Conservation (phyloP, 2,329 filamentous ascomycete species). For the Ceratocystis albifundus region DNA sequence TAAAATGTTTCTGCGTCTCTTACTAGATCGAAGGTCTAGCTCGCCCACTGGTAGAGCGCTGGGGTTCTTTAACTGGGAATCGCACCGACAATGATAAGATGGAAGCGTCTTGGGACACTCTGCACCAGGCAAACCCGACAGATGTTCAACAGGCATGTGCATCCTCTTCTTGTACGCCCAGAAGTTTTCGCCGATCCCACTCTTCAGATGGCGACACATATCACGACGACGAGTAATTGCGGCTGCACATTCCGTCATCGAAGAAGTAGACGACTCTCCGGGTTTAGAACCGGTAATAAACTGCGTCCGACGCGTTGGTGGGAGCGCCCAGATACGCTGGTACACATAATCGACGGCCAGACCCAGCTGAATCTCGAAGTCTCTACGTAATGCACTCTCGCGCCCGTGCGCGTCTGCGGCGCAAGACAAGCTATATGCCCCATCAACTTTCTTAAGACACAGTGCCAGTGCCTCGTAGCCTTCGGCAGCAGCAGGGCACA, state of each 20-base stretch:
- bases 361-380: conserved; percentile 1
- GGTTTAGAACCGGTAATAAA: not conserved
- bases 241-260: not conserved
- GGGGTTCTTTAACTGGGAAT: not conserved
- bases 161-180: conserved; percentile 12
- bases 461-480: not conserved
- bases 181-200: not conserved
- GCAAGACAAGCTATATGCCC: not conserved
- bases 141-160: not conserved
- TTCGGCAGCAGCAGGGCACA: not conserved
- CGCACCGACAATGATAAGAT: not conserved
- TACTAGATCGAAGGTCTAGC: not conserved
- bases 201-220: not conserved
- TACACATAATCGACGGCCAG: not conserved
- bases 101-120: not conserved
- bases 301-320: not conserved
- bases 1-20: not conserved
- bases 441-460: not conserved
- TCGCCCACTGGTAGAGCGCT: not conserved
- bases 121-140: not conserved
- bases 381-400: not conserved
- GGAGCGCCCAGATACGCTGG: conserved; percentile 3
- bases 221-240: not conserved
- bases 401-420: not conserved
- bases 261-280: not conserved